Conservation (phyloP, 768 basidiomycete species). For the Psilocybe cubensis region DNA sequence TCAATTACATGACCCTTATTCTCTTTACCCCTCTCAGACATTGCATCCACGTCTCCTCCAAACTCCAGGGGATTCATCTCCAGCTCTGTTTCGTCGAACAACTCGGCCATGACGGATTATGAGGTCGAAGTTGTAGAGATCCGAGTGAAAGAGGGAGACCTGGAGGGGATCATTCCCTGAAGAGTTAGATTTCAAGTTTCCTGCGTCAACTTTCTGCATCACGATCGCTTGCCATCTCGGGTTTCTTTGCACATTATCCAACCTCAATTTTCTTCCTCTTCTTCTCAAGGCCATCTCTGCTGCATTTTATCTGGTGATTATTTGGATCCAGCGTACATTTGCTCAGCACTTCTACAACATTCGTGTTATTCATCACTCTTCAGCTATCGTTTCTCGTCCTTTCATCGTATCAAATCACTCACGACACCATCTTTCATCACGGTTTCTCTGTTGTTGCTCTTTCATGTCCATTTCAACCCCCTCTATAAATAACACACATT, state of each 20-base stretch:
- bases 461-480: background rate
- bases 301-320: background rate
- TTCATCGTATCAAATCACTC: background rate
- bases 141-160: constrained; percentile 77
- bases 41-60: constrained; percentile 83
- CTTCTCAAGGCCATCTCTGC: no score
- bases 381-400: background rate
- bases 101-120: constrained; percentile 71
- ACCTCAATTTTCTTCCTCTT: background rate
- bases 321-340: background rate
- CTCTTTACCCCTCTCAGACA: constrained; percentile 46
- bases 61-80: constrained; percentile 68
- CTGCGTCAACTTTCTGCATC: background rate
- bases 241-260: background rate
- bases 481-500: background rate
- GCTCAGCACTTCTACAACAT: background rate
- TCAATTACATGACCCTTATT: constrained; percentile 13
- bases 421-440: background rate
- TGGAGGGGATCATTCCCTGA: constrained; percentile 75
- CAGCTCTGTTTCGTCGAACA: constrained; percentile 68
- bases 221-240: background rate
- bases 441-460: background rate
- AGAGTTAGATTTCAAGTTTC: constrained; percentile 5
- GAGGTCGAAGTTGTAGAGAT: constrained; percentile 91
- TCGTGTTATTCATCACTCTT: background rate